Conservation (phyloP, 2,329 filamentous ascomycete genomes). For the Ophiognomonia clavigignenti-juglandacearum region DNA sequence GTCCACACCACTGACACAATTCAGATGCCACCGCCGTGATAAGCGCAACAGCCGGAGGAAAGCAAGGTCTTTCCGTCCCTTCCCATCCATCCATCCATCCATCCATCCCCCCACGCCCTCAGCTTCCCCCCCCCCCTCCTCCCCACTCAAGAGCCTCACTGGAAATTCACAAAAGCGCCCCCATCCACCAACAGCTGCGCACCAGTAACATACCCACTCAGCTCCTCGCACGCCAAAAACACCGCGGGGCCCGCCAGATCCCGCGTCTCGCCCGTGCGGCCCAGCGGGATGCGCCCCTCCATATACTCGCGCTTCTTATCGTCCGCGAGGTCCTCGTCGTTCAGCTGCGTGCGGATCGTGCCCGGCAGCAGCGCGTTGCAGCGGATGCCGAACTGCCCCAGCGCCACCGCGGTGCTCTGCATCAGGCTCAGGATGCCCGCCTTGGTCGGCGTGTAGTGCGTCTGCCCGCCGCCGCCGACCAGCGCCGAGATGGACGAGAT, state of each 20-base stretch:
- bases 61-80: too few relatives aligned
- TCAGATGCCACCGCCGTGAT: too few relatives aligned
- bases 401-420: slow-evolving; percentile 75
- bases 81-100: too few relatives aligned
- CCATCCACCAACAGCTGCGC: slow-evolving; percentile 84
- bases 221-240: slow-evolving; percentile 72
- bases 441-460: slow-evolving; percentile 87
- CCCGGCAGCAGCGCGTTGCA: slow-evolving; percentile 83
- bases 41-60: too few relatives aligned
- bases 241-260: slow-evolving; percentile 82
- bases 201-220: slow-evolving; percentile 78
- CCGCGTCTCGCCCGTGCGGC: slow-evolving; percentile 63
- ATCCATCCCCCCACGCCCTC: not conserved
- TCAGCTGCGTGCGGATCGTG: slow-evolving; percentile 78
- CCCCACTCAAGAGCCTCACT: too few relatives aligned
- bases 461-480: slow-evolving; percentile 73
- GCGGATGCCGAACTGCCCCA: slow-evolving; percentile 70
- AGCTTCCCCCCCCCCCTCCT: not conserved
- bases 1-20: too few relatives aligned
- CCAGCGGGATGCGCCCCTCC: slow-evolving; percentile 76
- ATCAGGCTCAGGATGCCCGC: slow-evolving; percentile 76
- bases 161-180: slow-evolving; percentile 35
- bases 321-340: slow-evolving; percentile 75
- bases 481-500: slow-evolving; percentile 70
- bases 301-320: slow-evolving; percentile 70